phyloP scores from a whole-genome alignment of 73 alveolate genomes.

The Symbiodinium natans region DNA sequence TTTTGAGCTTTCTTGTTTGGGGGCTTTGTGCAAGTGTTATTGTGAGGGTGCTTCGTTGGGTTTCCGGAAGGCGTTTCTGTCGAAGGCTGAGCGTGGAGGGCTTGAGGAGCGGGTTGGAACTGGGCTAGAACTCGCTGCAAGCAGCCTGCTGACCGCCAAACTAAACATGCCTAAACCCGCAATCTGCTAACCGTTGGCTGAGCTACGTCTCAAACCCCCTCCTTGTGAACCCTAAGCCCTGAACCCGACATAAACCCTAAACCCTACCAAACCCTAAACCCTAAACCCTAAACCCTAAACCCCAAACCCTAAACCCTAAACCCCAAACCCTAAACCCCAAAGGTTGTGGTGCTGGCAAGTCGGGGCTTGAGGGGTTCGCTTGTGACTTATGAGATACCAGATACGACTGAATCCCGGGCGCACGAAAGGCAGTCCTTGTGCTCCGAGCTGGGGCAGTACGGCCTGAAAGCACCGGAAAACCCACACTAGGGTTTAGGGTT shows the following conservation, averaged over 20 bases:
- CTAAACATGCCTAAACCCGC: no score
- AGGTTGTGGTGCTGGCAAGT: background rate
- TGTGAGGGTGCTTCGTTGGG: background rate
- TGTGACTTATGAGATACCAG: background rate
- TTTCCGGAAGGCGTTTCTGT: background rate
- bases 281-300: background rate
- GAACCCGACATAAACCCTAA: no score
- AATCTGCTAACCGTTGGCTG: no score
- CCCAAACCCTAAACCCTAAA: background rate
- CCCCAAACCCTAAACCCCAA: background rate
- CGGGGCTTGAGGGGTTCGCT: background rate
- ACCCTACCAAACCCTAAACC: background rate
- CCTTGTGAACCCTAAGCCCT: no score
- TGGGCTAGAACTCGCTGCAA: no score
- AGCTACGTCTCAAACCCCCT: no score
- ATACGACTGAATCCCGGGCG: background rate
- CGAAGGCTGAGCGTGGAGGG: background rate
- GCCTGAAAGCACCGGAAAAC: conserved; percentile 25
- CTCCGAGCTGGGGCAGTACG: conserved; percentile 33
- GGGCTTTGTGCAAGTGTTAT: background rate
- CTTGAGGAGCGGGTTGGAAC: no score
- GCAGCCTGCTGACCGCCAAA: no score
- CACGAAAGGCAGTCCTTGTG: background rate
- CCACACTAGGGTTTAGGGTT: background rate
- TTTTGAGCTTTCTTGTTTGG: background rate